phyloP scores from a whole-genome alignment of 2,329 filamentous ascomycete species.

The Xylaria sp. region DNA sequence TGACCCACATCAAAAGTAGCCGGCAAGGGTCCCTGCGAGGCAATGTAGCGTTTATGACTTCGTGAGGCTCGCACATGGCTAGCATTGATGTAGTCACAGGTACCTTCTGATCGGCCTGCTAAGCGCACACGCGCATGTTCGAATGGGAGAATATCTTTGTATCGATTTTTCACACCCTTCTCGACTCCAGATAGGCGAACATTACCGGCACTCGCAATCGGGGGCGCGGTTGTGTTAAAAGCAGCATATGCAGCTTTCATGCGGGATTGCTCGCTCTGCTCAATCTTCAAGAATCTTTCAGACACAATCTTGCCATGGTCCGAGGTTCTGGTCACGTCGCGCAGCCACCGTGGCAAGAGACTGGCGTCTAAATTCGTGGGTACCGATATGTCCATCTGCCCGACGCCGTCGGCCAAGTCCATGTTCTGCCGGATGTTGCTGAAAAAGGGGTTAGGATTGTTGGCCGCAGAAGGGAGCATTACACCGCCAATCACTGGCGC shows the following conservation, averaged over 20 bases:
- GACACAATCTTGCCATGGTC: slow-evolving; percentile 82
- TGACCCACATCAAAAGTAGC: slow-evolving; percentile 81
- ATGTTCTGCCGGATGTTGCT: slow-evolving; percentile 95
- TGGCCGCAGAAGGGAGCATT: slow-evolving; percentile 70
- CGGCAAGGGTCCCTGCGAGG: slow-evolving; percentile 90
- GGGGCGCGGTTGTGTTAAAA: slow-evolving; percentile 47
- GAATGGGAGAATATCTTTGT: slow-evolving; percentile 97
- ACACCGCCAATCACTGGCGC: slow-evolving; percentile 89
- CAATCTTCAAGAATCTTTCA: slow-evolving; percentile 81
- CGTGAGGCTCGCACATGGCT: slow-evolving; percentile 79
- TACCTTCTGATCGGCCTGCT: slow-evolving; percentile 64
- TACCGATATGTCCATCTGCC: slow-evolving; percentile 67
- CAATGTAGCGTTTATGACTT: slow-evolving; percentile 92
- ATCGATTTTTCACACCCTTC: slow-evolving; percentile 92
- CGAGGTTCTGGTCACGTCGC: slow-evolving; percentile 62
- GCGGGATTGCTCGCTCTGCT: slow-evolving; percentile 83
- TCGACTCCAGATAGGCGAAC: slow-evolving; percentile 90
- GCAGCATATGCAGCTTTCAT: slow-evolving; percentile 77
- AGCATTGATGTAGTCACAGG: slow-evolving; percentile 94
- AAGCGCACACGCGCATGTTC: slow-evolving; percentile 89
- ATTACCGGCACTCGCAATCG: slow-evolving; percentile 29
- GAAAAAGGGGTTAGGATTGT: slow-evolving; percentile 85
- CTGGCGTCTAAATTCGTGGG: slow-evolving; percentile 50
- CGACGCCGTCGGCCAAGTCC: slow-evolving; percentile 90
- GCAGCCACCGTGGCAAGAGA: slow-evolving; percentile 76